Evolutionary conservation across 2,329 filamentous ascomycete genomes (phyloP).

Genomic region (Xylariaceae sp.): DNA sequence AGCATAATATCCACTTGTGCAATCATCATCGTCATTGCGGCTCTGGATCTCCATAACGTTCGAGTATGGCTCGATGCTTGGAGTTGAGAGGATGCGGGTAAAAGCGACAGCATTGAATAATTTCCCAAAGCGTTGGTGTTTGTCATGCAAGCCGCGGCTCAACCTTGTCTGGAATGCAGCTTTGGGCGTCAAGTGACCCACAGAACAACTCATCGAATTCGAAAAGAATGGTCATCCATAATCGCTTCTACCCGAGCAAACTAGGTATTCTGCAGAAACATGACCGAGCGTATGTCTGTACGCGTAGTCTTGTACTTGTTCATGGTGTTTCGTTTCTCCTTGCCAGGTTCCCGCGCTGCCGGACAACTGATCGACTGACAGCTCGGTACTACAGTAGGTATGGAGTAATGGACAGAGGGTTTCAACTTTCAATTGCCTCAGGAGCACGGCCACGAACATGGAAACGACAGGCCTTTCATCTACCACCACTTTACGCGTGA

Average conservation of each 20-base stretch:
- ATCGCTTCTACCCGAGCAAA: too few relatives aligned
- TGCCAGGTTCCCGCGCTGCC: too few relatives aligned
- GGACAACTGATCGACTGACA: too few relatives aligned
- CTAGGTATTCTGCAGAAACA: too few relatives aligned
- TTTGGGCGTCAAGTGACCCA: constrained; percentile 28
- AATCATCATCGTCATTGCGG: constrained; percentile 18
- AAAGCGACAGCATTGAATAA: constrained; percentile 36
- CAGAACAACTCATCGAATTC: constrained; percentile 42
- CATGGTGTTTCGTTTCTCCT: too few relatives aligned
- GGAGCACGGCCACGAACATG: background rate
- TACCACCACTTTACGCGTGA: constrained; percentile 7
- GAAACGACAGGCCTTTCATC: background rate
- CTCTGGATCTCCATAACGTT: constrained; percentile 26
- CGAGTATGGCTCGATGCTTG: constrained; percentile 31
- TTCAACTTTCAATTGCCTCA: too few relatives aligned
- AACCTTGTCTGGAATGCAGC: constrained; percentile 19
- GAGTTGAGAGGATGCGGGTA: constrained; percentile 30
- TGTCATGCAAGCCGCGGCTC: constrained; percentile 38
- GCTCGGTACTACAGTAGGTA: too few relatives aligned
- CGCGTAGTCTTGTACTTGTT: too few relatives aligned
- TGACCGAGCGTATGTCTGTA: too few relatives aligned
- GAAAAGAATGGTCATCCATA: constrained; percentile 2
- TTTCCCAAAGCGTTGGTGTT: constrained; percentile 42
- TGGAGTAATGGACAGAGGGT: too few relatives aligned
- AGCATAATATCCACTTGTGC: constrained; percentile 18